Conservation (phyloP, 441 rosid genomes). For the Croton setiger region DNA sequence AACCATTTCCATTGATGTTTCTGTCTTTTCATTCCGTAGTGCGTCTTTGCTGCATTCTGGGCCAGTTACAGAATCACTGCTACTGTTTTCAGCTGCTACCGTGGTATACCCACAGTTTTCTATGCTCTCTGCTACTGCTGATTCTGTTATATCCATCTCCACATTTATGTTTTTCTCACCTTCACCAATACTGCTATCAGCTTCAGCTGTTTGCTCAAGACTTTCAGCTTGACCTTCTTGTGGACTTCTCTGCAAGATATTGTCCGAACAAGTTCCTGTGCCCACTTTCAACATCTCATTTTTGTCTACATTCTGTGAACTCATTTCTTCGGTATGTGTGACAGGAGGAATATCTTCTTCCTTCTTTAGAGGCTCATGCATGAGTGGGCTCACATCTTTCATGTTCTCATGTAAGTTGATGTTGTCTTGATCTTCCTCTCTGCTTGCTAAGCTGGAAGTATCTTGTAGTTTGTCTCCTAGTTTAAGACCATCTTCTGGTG, state of each 20-base stretch:
- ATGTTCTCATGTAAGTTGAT: conserved; percentile 16
- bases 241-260: conserved; percentile 14
- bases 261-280: conserved; percentile 18
- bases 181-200: conserved; percentile 13
- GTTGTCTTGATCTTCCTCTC: conserved; percentile 17
- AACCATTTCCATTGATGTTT: conserved; percentile 7
- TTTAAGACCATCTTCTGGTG: conserved; percentile 17
- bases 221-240: conserved; percentile 19
- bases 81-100: conserved; percentile 9
- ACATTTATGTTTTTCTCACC: conserved; percentile 3
- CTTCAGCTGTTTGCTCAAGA: conserved; percentile 17
- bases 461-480: conserved; percentile 21
- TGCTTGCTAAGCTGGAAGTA: conserved; percentile 10
- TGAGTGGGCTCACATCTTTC: conserved; percentile 10
- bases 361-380: conserved; percentile 11
- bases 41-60: conserved; percentile 23
- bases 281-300: conserved; percentile 14
- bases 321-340: conserved; percentile 15
- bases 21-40: conserved; percentile 23
- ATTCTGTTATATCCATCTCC: conserved; percentile 11
- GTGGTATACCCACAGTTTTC: conserved; percentile 1
- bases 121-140: conserved; percentile 14
- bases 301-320: conserved; percentile 22
- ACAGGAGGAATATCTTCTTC: conserved; percentile 7
- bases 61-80: conserved; percentile 5